A percentile compares a stretch with the other conserved stretches of the same genome.
Evolutionary conservation across 2,329 filamentous ascomycete genomes (phyloP).

Genomic region (Colletotrichum siamense): DNA sequence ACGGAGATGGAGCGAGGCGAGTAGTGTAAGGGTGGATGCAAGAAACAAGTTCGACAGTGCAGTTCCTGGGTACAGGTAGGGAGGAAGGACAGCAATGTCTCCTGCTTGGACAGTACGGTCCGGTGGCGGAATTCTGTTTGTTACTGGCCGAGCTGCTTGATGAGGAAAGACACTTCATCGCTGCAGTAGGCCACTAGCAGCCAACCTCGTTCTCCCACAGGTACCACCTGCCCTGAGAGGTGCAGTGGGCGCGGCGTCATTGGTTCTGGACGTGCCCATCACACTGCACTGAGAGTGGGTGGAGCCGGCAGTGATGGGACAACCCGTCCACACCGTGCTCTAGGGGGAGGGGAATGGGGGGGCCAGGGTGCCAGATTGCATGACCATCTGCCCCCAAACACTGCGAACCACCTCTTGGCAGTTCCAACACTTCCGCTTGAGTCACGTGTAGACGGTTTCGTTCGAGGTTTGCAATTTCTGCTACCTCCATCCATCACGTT

Average conservation of each 20-base stretch:
- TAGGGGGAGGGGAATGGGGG: not conserved
- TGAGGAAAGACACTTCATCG: not conserved
- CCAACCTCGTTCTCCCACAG: not conserved
- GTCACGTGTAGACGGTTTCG: not conserved
- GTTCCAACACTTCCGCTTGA: not conserved
- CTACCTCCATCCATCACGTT: not conserved
- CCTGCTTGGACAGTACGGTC: not conserved
- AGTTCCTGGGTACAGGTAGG: not conserved
- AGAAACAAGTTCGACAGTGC: not conserved
- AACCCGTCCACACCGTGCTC: not conserved
- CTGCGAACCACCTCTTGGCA: not conserved
- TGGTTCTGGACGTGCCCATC: not conserved
- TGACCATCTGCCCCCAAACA: not conserved
- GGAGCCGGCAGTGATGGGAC: not conserved
- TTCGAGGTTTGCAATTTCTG: not conserved
- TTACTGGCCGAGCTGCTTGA: not conserved
- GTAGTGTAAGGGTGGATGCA: slow-evolving; percentile 5
- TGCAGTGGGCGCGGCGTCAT: not conserved
- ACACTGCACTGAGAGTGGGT: not conserved
- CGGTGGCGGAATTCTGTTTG: not conserved
- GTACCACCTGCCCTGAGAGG: slow-evolving; percentile 3
- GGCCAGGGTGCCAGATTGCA: not conserved
- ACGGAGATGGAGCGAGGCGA: not conserved
- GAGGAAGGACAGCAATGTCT: not conserved
- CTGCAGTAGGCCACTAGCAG: not conserved